These are phyloP conservation scores for Polygonum maritimum DNA, from an alignment of 148 eudicot species.

Conservation along the genomic window DNA sequence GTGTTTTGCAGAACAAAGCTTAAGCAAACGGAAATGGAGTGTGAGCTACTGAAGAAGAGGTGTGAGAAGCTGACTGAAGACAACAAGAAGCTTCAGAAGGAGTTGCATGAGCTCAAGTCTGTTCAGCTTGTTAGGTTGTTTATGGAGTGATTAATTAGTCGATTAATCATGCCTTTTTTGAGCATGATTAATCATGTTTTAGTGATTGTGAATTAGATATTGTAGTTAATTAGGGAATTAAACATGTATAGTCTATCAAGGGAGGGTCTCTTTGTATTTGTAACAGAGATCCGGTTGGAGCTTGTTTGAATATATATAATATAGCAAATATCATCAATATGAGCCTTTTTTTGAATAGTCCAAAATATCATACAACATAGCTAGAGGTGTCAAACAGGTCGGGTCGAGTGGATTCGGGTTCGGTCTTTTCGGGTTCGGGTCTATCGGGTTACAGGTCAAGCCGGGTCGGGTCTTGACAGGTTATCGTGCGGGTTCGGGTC, in stretches of 20 bases:
- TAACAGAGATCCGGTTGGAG: neutral
- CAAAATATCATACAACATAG: no score
- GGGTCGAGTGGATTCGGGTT: no score
- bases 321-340: no score
- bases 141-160: neutral
- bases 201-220: no score
- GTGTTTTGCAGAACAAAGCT: slow-evolving; percentile 23
- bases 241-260: neutral
- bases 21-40: slow-evolving; percentile 55
- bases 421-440: no score
- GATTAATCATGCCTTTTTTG: no score
- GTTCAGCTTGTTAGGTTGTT: neutral
- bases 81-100: slow-evolving; percentile 60
- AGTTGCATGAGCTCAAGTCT: slow-evolving; percentile 46
- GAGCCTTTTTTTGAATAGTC: no score
- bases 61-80: slow-evolving; percentile 68
- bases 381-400: no score
- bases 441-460: no score
- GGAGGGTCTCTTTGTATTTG: neutral
- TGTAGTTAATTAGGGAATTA: neutral
- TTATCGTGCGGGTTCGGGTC: no score
- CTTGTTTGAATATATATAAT: neutral
- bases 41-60: slow-evolving; percentile 60
- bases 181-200: no score
- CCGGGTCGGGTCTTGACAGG: no score